Evolutionary conservation across 2,329 filamentous ascomycete genomes (phyloP).

Genomic region (Paracoccidioides brasiliensis): DNA sequence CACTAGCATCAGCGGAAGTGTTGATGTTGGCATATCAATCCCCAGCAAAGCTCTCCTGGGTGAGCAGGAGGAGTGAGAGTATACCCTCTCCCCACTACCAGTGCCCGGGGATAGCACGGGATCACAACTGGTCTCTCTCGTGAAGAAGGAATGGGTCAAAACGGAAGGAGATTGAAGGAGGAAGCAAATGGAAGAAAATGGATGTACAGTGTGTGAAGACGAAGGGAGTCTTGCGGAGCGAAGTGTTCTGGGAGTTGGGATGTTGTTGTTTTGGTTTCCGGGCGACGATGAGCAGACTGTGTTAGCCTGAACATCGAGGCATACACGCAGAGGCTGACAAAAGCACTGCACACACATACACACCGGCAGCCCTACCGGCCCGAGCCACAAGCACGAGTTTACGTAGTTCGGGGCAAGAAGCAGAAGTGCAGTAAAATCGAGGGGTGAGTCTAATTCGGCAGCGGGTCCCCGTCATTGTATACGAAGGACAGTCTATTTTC

Average conservation of each 20-base stretch:
- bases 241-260: not conserved
- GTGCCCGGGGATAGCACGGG: not conserved
- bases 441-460: no score
- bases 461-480: no score
- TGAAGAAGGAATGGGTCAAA: not conserved
- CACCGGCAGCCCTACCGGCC: no score
- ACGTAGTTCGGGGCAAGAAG: no score
- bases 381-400: no score
- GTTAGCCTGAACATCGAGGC: not conserved
- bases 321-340: not conserved
- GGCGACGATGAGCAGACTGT: not conserved
- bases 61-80: not conserved
- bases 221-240: not conserved
- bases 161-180: not conserved
- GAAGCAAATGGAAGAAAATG: not conserved
- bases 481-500: no score
- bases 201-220: not conserved
- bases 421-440: no score
- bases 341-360: no score
- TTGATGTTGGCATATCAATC: not conserved
- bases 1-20: no score
- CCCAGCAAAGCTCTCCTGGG: not conserved
- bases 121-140: not conserved
- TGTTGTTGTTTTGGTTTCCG: constrained; percentile 1
- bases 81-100: not conserved